These are phyloP conservation scores for Uncinocarpus reesii DNA, from an alignment of 2,329 filamentous ascomycete species.

Conservation along the genomic window DNA sequence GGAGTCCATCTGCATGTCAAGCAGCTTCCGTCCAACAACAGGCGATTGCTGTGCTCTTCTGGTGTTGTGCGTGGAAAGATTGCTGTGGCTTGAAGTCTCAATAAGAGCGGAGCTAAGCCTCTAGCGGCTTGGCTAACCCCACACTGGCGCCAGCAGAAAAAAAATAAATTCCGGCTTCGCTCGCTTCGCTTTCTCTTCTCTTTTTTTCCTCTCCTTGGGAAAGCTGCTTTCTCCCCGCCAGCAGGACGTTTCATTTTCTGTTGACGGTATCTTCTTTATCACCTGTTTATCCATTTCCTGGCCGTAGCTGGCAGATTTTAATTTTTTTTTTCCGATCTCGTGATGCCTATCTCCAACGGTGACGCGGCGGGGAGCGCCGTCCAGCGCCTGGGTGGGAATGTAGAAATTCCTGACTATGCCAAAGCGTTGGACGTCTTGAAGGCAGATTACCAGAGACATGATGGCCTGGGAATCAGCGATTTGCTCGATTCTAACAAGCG, in stretches of 20 bases:
- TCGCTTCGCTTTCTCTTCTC: conserved; percentile 21
- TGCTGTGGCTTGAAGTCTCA: not conserved
- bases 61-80: not conserved
- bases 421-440: conserved; percentile 71
- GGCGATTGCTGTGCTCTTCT: no score
- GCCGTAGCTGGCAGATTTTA: conserved; percentile 10
- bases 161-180: conserved; percentile 10
- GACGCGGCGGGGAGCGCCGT: conserved; percentile 44
- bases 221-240: conserved; percentile 52
- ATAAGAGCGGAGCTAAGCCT: conserved; percentile 1
- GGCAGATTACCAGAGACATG: conserved; percentile 61
- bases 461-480: conserved; percentile 79
- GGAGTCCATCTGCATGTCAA: no score
- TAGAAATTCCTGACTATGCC: conserved; percentile 59
- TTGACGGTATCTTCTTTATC: conserved; percentile 36
- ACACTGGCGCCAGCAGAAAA: conserved; percentile 6
- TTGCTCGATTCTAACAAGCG: conserved; percentile 85
- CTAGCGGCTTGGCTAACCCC: conserved; percentile 11
- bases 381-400: conserved; percentile 36
- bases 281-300: conserved; percentile 18
- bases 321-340: conserved; percentile 28
- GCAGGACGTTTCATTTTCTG: conserved; percentile 39
- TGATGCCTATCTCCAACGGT: conserved; percentile 65
- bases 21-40: no score
- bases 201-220: conserved; percentile 45